Evolutionary conservation across 345 rosid genomes (phyloP).

Genomic region (Eutrema yunnanense): DNA sequence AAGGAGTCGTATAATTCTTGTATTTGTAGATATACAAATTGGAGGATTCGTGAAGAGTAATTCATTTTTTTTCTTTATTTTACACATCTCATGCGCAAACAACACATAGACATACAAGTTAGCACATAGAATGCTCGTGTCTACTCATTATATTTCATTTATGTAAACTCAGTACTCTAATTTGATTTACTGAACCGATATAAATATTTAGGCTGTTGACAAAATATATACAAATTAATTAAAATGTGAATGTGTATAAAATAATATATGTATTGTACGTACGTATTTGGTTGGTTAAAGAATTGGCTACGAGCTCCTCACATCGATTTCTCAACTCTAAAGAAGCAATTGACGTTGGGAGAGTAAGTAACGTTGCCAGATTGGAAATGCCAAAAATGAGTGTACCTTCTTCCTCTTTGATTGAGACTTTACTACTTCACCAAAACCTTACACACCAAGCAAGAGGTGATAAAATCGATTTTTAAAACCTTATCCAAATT

Average conservation of each 20-base stretch:
- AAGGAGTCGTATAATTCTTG: too few species aligned
- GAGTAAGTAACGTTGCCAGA: conserved; percentile 24
- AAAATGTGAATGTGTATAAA: background rate
- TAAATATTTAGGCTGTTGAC: too few species aligned
- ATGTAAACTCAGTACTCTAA: too few species aligned
- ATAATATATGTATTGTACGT: background rate
- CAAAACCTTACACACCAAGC: conserved; percentile 11
- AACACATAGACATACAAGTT: too few species aligned
- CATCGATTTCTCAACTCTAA: conserved; percentile 10
- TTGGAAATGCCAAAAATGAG: conserved; percentile 20
- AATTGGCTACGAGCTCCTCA: background rate
- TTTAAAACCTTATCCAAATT: background rate
- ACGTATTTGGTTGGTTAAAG: conserved; percentile 4
- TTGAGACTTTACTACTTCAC: conserved; percentile 25
- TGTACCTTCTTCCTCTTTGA: conserved; percentile 25
- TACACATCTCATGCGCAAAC: too few species aligned
- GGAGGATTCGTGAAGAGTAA: too few species aligned
- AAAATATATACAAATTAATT: background rate
- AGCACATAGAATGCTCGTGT: too few species aligned
- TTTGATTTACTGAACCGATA: too few species aligned
- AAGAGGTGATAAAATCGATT: background rate
- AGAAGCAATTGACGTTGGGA: conserved; percentile 24
- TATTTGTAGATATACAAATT: too few species aligned
- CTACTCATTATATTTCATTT: too few species aligned
- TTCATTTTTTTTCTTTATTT: too few species aligned